Evolutionary conservation across 345 rosid genomes (phyloP), one percentile per base, ranked within the genome.

Genomic region (Hypericum androsaemum): DNA sequence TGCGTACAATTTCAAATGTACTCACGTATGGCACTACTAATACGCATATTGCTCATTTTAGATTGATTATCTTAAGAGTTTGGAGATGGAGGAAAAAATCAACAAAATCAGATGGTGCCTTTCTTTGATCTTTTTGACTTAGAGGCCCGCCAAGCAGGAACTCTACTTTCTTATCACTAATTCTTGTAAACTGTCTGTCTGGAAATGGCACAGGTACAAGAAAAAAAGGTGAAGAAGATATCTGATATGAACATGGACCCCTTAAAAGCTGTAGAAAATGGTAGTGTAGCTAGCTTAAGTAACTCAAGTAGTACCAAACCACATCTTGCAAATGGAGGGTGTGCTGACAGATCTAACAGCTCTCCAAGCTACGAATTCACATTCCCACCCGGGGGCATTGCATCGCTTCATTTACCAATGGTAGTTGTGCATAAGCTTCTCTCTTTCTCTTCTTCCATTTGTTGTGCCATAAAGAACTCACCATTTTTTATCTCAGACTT

Each of bases 41-140:
- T 39, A 42, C 35, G 47, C 48, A 36, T 12, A 39, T 41, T 44
- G 40, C 10, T n/a, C n/a, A n/a, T n/a, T n/a, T n/a, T n/a, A n/a
- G n/a, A n/a, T n/a, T n/a, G n/a, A n/a, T n/a, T n/a, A 94, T 77
- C 88, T 94, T 60, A 94, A 94, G 82, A 94, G 99, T 66, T 86
- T 94, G 95, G 99, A 94, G 70, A 94, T 94, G 71, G 99, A 94
- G 79, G 99, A 94, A 76, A 94, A 94, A 82, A 88, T 94, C 59
- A 94, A 88, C 81, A 94, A 94, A 78, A 94, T 94, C 71, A 79
- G 95, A 70, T 94, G 99, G 99, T 94, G 97, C 70, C 95, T n/a
- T n/a, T n/a, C n/a, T n/a, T n/a, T n/a, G n/a, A n/a, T n/a, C n/a
- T n/a, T n/a, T n/a, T n/a, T n/a, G n/a, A n/a, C n/a, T n/a, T n/a